Evolutionary conservation across 2,329 filamentous ascomycete species (phyloP).

Genomic region (Botrytis byssoidea): DNA sequence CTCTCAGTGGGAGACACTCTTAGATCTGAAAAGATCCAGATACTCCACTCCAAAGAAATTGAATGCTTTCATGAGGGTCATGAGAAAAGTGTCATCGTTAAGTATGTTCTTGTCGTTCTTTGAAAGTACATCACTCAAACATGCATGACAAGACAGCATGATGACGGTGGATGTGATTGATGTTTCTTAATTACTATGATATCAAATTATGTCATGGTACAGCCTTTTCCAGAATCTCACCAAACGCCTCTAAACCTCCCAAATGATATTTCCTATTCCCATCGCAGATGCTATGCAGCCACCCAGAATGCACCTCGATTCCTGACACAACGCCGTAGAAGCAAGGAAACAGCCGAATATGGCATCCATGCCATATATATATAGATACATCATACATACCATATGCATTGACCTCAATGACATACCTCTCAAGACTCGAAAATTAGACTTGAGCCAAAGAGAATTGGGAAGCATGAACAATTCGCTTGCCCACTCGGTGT

Average conservation of each 20-base stretch:
- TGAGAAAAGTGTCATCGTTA: neutral
- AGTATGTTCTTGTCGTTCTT: neutral
- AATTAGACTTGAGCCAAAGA: constrained; percentile 2
- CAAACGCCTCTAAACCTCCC: neutral
- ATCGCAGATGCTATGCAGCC: constrained; percentile 27
- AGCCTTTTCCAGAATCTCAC: constrained; percentile 1
- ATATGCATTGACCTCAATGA: constrained; percentile 22
- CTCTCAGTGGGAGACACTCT: neutral
- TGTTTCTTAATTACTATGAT: constrained; percentile 1
- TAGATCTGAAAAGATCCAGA: neutral
- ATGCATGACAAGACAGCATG: neutral
- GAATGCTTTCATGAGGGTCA: neutral
- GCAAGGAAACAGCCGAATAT: constrained; percentile 27
- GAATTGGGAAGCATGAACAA: constrained; percentile 4
- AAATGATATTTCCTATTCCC: neutral
- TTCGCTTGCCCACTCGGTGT: constrained; percentile 10
- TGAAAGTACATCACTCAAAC: neutral
- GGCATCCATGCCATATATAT: constrained; percentile 22
- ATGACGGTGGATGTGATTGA: neutral
- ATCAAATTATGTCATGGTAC: constrained; percentile 12
- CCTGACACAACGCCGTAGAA: constrained; percentile 22
- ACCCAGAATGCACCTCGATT: constrained; percentile 20
- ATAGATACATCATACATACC: constrained; percentile 19
- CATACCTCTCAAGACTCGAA: constrained; percentile 14
- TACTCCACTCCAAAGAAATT: neutral